phyloP scores from a whole-genome alignment of 192 early-diverging fungal genomes.

The Coemansia sp. region DNA sequence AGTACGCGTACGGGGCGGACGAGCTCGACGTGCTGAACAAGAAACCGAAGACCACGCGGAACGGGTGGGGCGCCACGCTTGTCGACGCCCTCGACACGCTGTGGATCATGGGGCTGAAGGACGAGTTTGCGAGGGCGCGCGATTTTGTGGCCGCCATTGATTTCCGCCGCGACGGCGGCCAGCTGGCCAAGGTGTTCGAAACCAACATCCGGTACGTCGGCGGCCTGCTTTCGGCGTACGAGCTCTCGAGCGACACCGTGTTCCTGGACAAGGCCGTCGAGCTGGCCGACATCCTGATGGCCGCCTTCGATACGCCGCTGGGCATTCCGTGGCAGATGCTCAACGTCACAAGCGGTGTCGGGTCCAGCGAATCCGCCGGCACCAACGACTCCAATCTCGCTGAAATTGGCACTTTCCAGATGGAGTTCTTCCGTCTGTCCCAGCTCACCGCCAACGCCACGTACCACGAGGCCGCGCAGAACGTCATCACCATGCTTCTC shows the following conservation, averaged over 20 bases:
- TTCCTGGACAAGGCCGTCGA: conserved; percentile 76
- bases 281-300: conserved; percentile 71
- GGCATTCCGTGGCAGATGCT: conserved; percentile 77
- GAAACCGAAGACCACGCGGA: conserved; percentile 49
- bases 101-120: conserved; percentile 73
- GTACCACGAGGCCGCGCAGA: conserved; percentile 79
- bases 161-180: conserved; percentile 65
- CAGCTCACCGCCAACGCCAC: conserved; percentile 74
- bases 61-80: conserved; percentile 81
- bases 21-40: conserved; percentile 54
- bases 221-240: conserved; percentile 80
- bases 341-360: conserved; percentile 58
- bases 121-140: conserved; percentile 73
- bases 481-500: conserved; percentile 56
- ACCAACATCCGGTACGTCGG: conserved; percentile 88
- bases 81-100: conserved; percentile 89
- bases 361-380: conserved; percentile 55
- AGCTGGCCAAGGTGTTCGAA: conserved; percentile 78
- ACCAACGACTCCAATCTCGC: conserved; percentile 57
- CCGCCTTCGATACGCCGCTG: conserved; percentile 70
- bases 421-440: conserved; percentile 88
- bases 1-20: conserved; percentile 81
- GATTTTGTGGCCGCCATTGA: conserved; percentile 68
- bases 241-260: conserved; percentile 64
- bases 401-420: conserved; percentile 83